These are phyloP conservation scores for Paracoccidioides lutzii DNA, from an alignment of 2,329 filamentous ascomycete species.

Conservation along the genomic window DNA sequence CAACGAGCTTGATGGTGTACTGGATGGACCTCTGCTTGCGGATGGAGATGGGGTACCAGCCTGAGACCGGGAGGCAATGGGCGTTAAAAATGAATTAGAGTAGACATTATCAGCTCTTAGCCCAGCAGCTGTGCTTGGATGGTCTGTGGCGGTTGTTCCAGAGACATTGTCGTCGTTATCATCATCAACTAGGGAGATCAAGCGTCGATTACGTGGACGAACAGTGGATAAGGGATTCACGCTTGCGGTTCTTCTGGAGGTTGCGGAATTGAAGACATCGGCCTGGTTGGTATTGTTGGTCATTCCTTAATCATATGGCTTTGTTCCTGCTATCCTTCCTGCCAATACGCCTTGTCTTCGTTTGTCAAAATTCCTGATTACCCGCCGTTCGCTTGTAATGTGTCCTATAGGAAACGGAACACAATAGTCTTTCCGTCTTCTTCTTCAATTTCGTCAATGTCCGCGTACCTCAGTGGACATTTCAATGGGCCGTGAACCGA, in stretches of 20 bases:
- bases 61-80: slow-evolving; percentile 23
- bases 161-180: slow-evolving; percentile 14
- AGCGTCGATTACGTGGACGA: slow-evolving; percentile 31
- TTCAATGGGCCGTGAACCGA: background rate
- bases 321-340: background rate
- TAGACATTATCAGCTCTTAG: slow-evolving; percentile 8
- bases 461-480: background rate
- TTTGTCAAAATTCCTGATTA: background rate
- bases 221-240: slow-evolving; percentile 26
- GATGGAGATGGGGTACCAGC: slow-evolving; percentile 30
- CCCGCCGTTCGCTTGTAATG: background rate
- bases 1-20: background rate
- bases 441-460: background rate
- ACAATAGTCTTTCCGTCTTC: background rate
- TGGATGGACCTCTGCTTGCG: slow-evolving; percentile 18
- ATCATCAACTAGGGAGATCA: slow-evolving; percentile 31
- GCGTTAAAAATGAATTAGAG: slow-evolving; percentile 20
- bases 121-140: slow-evolving; percentile 12
- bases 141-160: slow-evolving; percentile 7
- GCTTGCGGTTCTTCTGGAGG: slow-evolving; percentile 20
- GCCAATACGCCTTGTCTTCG: background rate
- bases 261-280: slow-evolving; percentile 25
- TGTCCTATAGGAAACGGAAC: background rate
- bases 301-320: slow-evolving; percentile 22
- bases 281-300: slow-evolving; percentile 27